Evolutionary conservation across 2,329 filamentous ascomycete genomes (phyloP), one percentile per base, ranked within the genome.

Genomic region (Apiospora sp.): DNA sequence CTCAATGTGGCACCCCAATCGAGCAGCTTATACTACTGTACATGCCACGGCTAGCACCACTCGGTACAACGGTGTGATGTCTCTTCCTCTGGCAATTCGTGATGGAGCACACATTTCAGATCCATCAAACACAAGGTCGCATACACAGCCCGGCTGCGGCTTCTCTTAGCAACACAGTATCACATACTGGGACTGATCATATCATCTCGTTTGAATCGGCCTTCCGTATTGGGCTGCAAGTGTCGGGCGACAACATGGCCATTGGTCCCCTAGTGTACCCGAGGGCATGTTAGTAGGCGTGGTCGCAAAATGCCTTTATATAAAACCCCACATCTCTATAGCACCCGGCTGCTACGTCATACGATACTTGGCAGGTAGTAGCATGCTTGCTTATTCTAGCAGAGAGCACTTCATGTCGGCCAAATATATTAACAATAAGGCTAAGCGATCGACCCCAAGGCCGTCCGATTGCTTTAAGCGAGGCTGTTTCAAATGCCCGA

Each of bases 1-100:
- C 58, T 64, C 58, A 64, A 41, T 64, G 58, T 64, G 58, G 58
- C 58, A 64, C 58, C 58, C 58, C 30, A 64, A 24, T 41, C 58
- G 34, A 41, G 58, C 58, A 64, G 16, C 30, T 37, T 41, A 37
- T 64, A 27, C 54, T 16, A 30, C 30, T 19, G 27, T 48, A 49
- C 46, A n/a, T 64, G 41, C 34, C 19, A 41, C 34, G 58, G 34
- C 34, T 30, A 37, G 58, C 41, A 41, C 58, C 30, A 41, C 30
- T 64, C 58, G 58, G 34, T 41, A 64, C 58, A n/a, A 41, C 58
- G 34, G 58, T 10, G 13, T 41, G 14, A 64, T 64, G 58, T 64
- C 24, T 51, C 49, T 51, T 51, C 10, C n/a, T 22, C 46, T 49
- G 46, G 46, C 24, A 27, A n/a, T 27, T 64, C 30, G 58, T 41